These are phyloP conservation scores for Claviceps citrina DNA, from an alignment of 2,329 filamentous ascomycete species.

Conservation along the genomic window DNA sequence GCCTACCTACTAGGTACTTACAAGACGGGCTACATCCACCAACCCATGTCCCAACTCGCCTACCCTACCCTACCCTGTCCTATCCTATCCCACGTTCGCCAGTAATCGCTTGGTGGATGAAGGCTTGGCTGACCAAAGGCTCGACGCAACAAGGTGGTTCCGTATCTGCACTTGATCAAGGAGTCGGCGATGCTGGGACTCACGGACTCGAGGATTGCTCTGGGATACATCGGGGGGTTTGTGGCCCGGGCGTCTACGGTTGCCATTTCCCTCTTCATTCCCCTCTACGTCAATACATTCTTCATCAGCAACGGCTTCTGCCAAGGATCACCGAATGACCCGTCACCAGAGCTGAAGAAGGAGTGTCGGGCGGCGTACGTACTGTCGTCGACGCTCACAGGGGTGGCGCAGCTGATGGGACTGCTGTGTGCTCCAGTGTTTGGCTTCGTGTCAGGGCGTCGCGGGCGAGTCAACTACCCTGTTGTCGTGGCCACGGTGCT, in stretches of 20 bases:
- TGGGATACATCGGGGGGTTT: conserved; percentile 87
- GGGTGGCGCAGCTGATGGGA: conserved; percentile 74
- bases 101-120: too few relatives aligned
- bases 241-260: conserved; percentile 90
- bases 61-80: not conserved
- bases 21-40: too few relatives aligned
- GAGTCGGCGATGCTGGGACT: conserved; percentile 56
- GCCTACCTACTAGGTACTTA: too few relatives aligned
- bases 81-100: too few relatives aligned
- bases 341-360: conserved; percentile 61
- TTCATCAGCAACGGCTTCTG: conserved; percentile 74
- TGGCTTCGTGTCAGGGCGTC: conserved; percentile 64
- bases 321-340: conserved; percentile 46
- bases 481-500: conserved; percentile 55
- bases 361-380: conserved; percentile 79
- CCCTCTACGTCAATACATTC: conserved; percentile 81
- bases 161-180: conserved; percentile 45
- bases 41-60: too few relatives aligned
- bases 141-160: conserved; percentile 22
- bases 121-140: conserved; percentile 8
- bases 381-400: conserved; percentile 72
- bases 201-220: conserved; percentile 59
- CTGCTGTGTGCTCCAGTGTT: conserved; percentile 75
- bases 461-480: conserved; percentile 53
- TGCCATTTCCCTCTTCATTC: conserved; percentile 87